Evolutionary conservation across 768 basidiomycete genomes (phyloP).

Genomic region (Tylopilus rubrobrunneus): DNA sequence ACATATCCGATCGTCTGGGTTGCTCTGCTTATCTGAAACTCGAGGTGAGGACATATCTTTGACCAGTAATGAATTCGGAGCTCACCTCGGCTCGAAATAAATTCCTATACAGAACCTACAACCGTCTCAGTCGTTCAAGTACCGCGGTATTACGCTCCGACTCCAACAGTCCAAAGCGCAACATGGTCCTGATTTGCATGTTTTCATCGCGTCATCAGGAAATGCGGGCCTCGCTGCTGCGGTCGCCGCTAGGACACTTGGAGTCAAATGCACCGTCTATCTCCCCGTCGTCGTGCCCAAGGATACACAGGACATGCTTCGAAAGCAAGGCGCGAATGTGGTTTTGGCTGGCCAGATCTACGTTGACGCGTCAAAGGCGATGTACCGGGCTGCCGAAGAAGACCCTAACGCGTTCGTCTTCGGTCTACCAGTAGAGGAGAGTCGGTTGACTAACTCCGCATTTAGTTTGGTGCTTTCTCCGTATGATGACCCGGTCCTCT

Average conservation of each 20-base stretch:
- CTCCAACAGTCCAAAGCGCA: constrained; percentile 46
- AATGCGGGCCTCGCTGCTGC: constrained; percentile 78
- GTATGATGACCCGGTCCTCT: constrained; percentile 64
- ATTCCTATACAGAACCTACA: constrained; percentile 56
- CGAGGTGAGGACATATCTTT: constrained; percentile 44
- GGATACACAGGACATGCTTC: constrained; percentile 48
- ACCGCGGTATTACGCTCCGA: constrained; percentile 64
- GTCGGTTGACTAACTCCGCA: not conserved
- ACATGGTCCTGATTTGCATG: constrained; percentile 53
- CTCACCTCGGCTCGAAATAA: not conserved
- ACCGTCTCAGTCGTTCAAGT: constrained; percentile 74
- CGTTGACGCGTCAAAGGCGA: constrained; percentile 51
- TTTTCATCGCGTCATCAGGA: constrained; percentile 73
- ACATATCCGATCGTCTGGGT: constrained; percentile 50
- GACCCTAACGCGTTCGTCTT: constrained; percentile 43
- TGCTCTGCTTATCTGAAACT: constrained; percentile 66
- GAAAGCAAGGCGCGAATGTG: constrained; percentile 52
- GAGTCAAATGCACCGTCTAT: constrained; percentile 62
- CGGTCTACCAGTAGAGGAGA: not conserved
- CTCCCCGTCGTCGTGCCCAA: constrained; percentile 52
- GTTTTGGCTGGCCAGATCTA: constrained; percentile 57
- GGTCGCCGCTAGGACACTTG: constrained; percentile 51
- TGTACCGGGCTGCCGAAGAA: constrained; percentile 40
- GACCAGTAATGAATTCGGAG: not conserved
- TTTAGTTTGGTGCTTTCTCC: constrained; percentile 64